phyloP scores from a whole-genome alignment of 2,329 filamentous ascomycete genomes.

The Akanthomyces muscarius region DNA sequence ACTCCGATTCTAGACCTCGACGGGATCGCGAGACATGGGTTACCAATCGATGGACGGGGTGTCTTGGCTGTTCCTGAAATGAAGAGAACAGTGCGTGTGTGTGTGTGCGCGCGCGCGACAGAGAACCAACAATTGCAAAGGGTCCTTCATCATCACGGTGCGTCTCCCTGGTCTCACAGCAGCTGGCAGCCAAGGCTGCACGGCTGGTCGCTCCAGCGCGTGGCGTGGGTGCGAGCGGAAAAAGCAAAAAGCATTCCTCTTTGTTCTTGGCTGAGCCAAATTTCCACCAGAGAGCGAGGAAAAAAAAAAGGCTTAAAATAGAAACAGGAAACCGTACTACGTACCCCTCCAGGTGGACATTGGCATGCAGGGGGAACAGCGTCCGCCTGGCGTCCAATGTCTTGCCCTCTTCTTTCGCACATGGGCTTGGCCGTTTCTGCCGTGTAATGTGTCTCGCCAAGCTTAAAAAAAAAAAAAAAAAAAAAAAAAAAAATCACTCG shows the following conservation, averaged over 20 bases:
- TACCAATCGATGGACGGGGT: neutral
- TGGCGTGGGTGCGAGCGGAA: neutral
- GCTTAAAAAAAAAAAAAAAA: neutral
- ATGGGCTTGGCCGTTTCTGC: neutral
- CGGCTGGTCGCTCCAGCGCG: no score
- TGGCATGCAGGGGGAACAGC: neutral
- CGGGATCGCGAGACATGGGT: conserved; percentile 2
- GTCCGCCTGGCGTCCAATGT: neutral
- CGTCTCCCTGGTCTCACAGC: no score
- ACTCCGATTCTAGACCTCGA: conserved; percentile 4
- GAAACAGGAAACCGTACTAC: neutral
- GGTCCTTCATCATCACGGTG: no score
- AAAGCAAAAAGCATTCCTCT: conserved; percentile 10
- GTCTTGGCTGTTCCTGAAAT: neutral
- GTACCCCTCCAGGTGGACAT: neutral
- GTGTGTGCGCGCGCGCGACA: no score
- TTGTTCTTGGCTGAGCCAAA: neutral
- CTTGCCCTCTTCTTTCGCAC: neutral
- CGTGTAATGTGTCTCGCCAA: neutral
- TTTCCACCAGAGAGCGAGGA: neutral
- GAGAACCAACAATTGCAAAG: no score
- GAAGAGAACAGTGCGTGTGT: neutral
- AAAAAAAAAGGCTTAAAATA: neutral
- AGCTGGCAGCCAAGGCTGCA: no score
- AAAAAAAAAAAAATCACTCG: no score